Conservation (phyloP, 192 early-diverging fungal genomes). For the Linnemannia exigua region DNA sequence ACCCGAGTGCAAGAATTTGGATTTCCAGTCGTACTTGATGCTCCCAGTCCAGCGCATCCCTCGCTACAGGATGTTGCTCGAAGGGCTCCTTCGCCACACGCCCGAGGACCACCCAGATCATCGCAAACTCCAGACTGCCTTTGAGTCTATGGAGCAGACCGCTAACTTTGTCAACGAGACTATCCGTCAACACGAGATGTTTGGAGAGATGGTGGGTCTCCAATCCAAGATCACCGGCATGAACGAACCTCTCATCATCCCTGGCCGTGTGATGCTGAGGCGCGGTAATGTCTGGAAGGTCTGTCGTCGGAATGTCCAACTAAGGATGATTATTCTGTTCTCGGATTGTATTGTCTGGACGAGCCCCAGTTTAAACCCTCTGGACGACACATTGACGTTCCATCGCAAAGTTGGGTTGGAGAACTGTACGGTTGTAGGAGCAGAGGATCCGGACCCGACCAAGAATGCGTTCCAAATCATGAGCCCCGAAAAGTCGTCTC, state of each 20-base stretch:
- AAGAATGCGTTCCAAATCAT: constrained; percentile 83
- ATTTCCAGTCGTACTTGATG: constrained; percentile 85
- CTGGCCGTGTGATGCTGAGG: constrained; percentile 78
- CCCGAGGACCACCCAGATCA: constrained; percentile 81
- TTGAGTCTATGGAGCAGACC: constrained; percentile 75
- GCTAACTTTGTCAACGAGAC: constrained; percentile 86
- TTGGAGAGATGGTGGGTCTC: constrained; percentile 75
- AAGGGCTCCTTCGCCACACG: constrained; percentile 80
- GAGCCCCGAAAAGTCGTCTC: constrained; percentile 85
- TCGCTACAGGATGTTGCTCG: constrained; percentile 87
- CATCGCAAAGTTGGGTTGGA: constrained; percentile 82
- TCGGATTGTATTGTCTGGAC: constrained; percentile 85
- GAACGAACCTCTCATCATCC: constrained; percentile 75
- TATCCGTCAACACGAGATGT: constrained; percentile 85
- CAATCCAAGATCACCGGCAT: constrained; percentile 76
- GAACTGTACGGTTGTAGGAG: constrained; percentile 64
- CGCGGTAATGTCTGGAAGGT: constrained; percentile 79
- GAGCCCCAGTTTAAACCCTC: constrained; percentile 65
- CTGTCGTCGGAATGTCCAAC: constrained; percentile 81
- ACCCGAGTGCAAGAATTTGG: constrained; percentile 63
- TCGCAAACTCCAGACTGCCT: constrained; percentile 71
- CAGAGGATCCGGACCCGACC: constrained; percentile 65
- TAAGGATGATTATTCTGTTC: constrained; percentile 79
- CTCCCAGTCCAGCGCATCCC: constrained; percentile 93
- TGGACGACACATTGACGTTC: constrained; percentile 74